Percentiles rank a stretch among this genome's conserved stretches.
These are phyloP conservation scores for Boletus huronensis DNA, from an alignment of 768 basidiomycete species.

Conservation along the genomic window DNA sequence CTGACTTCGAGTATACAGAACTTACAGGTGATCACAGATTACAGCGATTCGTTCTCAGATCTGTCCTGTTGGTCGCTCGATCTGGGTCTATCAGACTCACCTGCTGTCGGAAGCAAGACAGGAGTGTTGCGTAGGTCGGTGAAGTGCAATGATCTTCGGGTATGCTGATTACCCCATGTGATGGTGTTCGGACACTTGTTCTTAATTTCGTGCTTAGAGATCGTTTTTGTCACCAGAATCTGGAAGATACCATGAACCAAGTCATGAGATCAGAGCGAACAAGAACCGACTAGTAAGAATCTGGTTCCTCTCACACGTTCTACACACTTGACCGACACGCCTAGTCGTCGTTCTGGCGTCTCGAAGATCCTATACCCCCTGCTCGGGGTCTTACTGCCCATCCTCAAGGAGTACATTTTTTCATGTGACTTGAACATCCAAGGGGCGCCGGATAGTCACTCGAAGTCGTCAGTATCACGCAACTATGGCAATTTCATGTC, in stretches of 20 bases:
- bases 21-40: not conserved
- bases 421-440: not conserved
- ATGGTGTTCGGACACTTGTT: not conserved
- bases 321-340: not conserved
- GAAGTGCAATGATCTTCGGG: constrained; percentile 14
- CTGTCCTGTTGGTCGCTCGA: constrained; percentile 1
- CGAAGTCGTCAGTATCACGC: not conserved
- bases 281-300: not conserved
- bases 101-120: not conserved
- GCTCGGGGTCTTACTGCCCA: not conserved
- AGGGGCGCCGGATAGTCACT: not conserved
- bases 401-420: not conserved
- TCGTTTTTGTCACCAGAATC: constrained; percentile 1
- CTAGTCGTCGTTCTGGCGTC: not conserved
- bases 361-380: not conserved
- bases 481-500: not conserved
- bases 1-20: not conserved
- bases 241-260: not conserved
- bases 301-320: not conserved
- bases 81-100: not conserved
- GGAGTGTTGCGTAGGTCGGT: constrained; percentile 8
- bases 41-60: not conserved
- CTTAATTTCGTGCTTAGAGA: not conserved
- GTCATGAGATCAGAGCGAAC: not conserved
- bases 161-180: not conserved